A percentile compares a stretch with the other conserved stretches of the same genome.
These are phyloP conservation scores for Diaporthe sp. DNA, from an alignment of 2,329 filamentous ascomycete species.

Conservation along the genomic window DNA sequence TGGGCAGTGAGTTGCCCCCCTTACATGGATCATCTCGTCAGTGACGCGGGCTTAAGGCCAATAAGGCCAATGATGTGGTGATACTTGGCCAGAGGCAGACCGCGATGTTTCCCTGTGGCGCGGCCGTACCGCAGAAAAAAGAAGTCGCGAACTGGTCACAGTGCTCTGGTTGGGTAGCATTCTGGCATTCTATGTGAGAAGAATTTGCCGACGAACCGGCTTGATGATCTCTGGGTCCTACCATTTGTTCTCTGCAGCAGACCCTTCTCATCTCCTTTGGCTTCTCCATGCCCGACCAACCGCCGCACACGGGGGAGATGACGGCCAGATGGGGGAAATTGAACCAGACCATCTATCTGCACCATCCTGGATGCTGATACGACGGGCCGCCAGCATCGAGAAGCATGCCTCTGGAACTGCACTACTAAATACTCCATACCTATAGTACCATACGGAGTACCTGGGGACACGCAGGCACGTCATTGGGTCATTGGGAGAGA, in stretches of 20 bases:
- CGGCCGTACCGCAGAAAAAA: constrained; percentile 1
- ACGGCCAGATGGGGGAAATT: constrained; percentile 30
- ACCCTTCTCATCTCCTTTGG: constrained; percentile 18
- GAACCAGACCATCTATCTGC: constrained; percentile 8
- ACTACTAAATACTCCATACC: not conserved
- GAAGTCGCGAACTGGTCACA: not conserved
- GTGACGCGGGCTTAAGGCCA: not conserved
- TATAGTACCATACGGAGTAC: constrained; percentile 1
- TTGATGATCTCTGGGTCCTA: not conserved
- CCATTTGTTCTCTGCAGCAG: not conserved
- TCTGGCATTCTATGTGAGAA: constrained; percentile 24
- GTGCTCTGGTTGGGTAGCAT: constrained; percentile 13
- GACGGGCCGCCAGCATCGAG: constrained; percentile 23
- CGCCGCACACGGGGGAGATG: constrained; percentile 7
- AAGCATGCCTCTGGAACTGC: not conserved
- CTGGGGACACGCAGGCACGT: not conserved
- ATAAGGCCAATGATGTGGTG: constrained; percentile 3
- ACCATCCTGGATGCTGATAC: constrained; percentile 29
- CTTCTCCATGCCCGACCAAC: not conserved
- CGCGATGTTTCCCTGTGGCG: constrained; percentile 17
- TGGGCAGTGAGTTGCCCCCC: not conserved
- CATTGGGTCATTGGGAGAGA: not conserved
- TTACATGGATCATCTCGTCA: not conserved
- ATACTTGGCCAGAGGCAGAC: not conserved
- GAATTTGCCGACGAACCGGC: constrained; percentile 16